These are phyloP conservation scores for Fistulinella staudtii DNA, from an alignment of 1,284 basidiomycete species.

Conservation along the genomic window DNA sequence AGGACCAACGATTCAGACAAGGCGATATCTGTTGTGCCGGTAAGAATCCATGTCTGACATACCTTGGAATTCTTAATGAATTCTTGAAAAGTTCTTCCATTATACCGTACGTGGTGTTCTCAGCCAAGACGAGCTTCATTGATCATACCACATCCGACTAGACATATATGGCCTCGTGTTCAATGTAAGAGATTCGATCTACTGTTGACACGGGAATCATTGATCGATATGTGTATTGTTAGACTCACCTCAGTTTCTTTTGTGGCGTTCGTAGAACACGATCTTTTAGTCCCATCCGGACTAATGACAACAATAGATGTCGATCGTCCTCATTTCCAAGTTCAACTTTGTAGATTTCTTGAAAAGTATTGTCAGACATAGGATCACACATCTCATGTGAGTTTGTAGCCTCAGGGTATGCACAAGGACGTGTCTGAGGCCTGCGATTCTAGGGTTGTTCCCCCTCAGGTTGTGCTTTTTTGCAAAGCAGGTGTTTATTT, in stretches of 20 bases:
- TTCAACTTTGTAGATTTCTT: slow-evolving; percentile 54
- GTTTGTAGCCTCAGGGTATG: slow-evolving; percentile 16
- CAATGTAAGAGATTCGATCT: slow-evolving; percentile 26
- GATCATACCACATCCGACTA: slow-evolving; percentile 17
- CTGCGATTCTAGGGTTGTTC: slow-evolving; percentile 43
- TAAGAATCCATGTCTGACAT: slow-evolving; percentile 14
- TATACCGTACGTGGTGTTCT: slow-evolving; percentile 34
- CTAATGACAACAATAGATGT: slow-evolving; percentile 30
- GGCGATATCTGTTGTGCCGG: slow-evolving; percentile 42
- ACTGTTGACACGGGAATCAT: not conserved
- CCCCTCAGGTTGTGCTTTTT: slow-evolving; percentile 50
- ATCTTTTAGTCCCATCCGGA: not conserved
- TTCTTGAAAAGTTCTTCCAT: slow-evolving; percentile 26
- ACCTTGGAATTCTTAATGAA: slow-evolving; percentile 2
- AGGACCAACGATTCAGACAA: slow-evolving; percentile 34
- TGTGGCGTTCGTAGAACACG: slow-evolving; percentile 34
- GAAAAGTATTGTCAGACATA: slow-evolving; percentile 49
- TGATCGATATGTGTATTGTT: slow-evolving; percentile 6
- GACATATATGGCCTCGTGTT: slow-evolving; percentile 54
- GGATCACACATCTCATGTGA: slow-evolving; percentile 50
- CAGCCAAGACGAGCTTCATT: not conserved
- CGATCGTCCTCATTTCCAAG: slow-evolving; percentile 47
- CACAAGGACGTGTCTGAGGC: slow-evolving; percentile 11
- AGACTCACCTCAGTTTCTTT: slow-evolving; percentile 42
- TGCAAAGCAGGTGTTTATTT: slow-evolving; percentile 48